These are phyloP conservation scores for Diphasiastrum complanatum DNA, from an alignment of 83 land plant genomes.

Conservation along the genomic window DNA sequence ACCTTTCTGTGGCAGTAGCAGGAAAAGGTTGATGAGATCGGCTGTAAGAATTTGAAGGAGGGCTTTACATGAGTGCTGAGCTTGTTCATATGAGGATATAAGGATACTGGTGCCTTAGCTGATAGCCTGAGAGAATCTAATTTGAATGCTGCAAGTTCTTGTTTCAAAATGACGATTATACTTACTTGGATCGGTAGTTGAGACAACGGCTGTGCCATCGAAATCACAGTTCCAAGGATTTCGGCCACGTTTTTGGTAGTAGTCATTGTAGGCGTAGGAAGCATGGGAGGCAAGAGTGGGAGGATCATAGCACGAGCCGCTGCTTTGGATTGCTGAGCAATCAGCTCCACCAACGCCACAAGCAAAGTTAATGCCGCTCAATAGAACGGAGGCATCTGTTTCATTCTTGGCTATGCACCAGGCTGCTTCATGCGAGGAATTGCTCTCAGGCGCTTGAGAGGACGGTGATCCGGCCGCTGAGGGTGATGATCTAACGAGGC, in stretches of 20 bases:
- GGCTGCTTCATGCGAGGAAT: no score
- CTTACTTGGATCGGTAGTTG: slow-evolving; percentile 55
- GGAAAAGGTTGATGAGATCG: no score
- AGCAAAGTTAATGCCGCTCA: slow-evolving; percentile 37
- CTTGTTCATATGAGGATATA: no score
- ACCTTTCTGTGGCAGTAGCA: no score
- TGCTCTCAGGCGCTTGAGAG: no score
- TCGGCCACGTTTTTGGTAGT: slow-evolving; percentile 41
- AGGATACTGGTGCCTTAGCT: no score
- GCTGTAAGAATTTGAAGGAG: no score
- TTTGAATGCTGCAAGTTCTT: neutral
- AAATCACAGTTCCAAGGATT: slow-evolving; percentile 67
- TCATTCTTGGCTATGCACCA: neutral
- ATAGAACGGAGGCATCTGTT: neutral
- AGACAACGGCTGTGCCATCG: slow-evolving; percentile 42
- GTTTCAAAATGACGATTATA: neutral
- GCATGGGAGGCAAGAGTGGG: slow-evolving; percentile 54
- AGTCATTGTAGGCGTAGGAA: slow-evolving; percentile 60
- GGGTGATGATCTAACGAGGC: no score
- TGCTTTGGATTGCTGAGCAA: slow-evolving; percentile 47
- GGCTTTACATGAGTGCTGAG: no score
- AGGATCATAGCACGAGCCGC: slow-evolving; percentile 54
- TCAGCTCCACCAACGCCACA: slow-evolving; percentile 50
- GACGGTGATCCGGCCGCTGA: no score
- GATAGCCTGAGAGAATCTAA: no score